Percentiles rank a stretch among this genome's conserved stretches.
These are phyloP conservation scores for Nothophoma quercina DNA, from an alignment of 2,329 filamentous ascomycete species.

Conservation along the genomic window DNA sequence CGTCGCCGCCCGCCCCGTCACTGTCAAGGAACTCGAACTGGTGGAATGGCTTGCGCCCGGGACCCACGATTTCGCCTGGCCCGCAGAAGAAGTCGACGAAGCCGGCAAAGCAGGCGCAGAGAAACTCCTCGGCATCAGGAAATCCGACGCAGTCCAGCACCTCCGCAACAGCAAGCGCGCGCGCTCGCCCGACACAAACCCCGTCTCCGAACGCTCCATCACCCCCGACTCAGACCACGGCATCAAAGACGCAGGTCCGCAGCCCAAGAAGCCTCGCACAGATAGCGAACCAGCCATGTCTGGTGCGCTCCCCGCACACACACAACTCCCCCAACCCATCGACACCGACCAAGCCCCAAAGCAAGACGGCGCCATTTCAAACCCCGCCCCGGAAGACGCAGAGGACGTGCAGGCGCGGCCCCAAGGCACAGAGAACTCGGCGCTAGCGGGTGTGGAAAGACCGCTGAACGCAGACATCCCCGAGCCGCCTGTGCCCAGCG, in stretches of 20 bases:
- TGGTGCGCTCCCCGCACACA: constrained; percentile 36
- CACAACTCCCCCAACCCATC: background rate
- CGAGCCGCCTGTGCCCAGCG: constrained; percentile 6
- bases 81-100: constrained; percentile 76
- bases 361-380: background rate
- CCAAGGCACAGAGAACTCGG: background rate
- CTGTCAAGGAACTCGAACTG: constrained; percentile 78
- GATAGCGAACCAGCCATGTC: constrained; percentile 44
- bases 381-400: background rate
- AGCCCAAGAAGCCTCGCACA: constrained; percentile 35
- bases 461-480: constrained; percentile 12
- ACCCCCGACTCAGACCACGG: background rate
- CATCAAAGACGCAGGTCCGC: constrained; percentile 22
- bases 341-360: background rate
- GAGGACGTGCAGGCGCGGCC: background rate
- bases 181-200: constrained; percentile 23
- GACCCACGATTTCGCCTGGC: constrained; percentile 80
- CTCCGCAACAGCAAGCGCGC: constrained; percentile 39
- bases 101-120: constrained; percentile 80
- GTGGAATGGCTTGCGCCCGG: constrained; percentile 85
- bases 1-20: constrained; percentile 81
- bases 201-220: background rate
- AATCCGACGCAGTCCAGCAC: constrained; percentile 40
- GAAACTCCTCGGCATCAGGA: constrained; percentile 61
- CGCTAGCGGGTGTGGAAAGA: background rate